These are phyloP conservation scores for Apophysomyces ossiformis DNA, from an alignment of 371 early-diverging fungal genomes.

Conservation along the genomic window DNA sequence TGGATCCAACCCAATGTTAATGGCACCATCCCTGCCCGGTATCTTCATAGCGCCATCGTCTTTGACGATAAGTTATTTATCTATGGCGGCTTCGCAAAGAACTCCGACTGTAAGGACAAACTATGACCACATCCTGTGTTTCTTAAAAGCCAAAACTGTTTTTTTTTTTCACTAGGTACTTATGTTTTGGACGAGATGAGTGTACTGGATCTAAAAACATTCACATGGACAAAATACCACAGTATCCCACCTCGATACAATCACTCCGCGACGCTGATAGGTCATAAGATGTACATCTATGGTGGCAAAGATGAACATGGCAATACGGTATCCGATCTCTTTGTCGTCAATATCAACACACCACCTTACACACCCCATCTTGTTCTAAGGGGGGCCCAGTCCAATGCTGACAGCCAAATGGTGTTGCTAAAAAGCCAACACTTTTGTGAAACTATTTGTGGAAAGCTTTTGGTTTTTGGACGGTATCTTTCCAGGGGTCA, in stretches of 20 bases:
- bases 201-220: slow-evolving; percentile 60
- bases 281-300: slow-evolving; percentile 63
- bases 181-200: slow-evolving; percentile 64
- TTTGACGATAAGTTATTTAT: slow-evolving; percentile 67
- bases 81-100: slow-evolving; percentile 70
- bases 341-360: slow-evolving; percentile 56
- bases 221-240: slow-evolving; percentile 58
- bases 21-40: slow-evolving; percentile 55
- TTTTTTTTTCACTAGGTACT: slow-evolving; percentile 54
- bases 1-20: slow-evolving; percentile 66
- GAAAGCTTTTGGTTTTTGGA: slow-evolving; percentile 64
- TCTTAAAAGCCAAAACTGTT: background rate
- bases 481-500: slow-evolving; percentile 45
- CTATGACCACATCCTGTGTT: background rate
- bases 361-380: slow-evolving; percentile 51
- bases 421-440: slow-evolving; percentile 69
- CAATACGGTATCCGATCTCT: slow-evolving; percentile 63
- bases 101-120: slow-evolving; percentile 58
- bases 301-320: slow-evolving; percentile 67
- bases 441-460: slow-evolving; percentile 68
- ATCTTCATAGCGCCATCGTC: slow-evolving; percentile 66
- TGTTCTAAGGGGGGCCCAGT: slow-evolving; percentile 38
- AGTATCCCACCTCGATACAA: slow-evolving; percentile 65
- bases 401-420: slow-evolving; percentile 50
- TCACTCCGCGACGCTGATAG: slow-evolving; percentile 62